Percentiles rank a stretch among this genome's conserved stretches.
Conservation (phyloP, 2,329 filamentous ascomycete genomes). For the Cladosporium sp. region DNA sequence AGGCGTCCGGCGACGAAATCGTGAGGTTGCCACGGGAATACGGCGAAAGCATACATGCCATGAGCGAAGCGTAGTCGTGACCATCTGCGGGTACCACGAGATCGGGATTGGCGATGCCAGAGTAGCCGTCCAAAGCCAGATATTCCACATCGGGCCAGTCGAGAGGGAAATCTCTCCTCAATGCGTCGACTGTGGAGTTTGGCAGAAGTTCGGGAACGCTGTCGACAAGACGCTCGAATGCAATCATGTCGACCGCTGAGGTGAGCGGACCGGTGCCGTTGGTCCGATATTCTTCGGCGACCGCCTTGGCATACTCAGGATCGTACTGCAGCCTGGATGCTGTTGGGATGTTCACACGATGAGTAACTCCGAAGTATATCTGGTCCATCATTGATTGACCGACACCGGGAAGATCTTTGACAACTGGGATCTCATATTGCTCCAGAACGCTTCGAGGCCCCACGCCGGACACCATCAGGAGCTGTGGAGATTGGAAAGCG, state of each 20-base stretch:
- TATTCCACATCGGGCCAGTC: constrained; percentile 40
- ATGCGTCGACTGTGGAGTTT: constrained; percentile 19
- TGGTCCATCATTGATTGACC: constrained; percentile 32
- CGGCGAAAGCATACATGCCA: constrained; percentile 35
- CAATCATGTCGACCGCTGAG: constrained; percentile 1
- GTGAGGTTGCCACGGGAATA: constrained; percentile 39
- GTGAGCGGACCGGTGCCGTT: constrained; percentile 6
- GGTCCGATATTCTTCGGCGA: background rate
- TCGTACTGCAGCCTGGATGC: constrained; percentile 8
- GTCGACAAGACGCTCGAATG: constrained; percentile 8
- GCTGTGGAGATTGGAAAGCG: constrained; percentile 31
- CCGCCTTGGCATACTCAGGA: background rate
- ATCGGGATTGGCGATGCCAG: constrained; percentile 24
- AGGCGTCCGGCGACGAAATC: constrained; percentile 31
- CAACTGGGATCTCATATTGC: constrained; percentile 32
- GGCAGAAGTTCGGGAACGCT: constrained; percentile 18
- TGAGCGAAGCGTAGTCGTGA: constrained; percentile 37
- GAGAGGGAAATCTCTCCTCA: constrained; percentile 26
- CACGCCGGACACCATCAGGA: constrained; percentile 7
- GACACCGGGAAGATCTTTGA: constrained; percentile 32
- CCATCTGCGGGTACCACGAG: constrained; percentile 28
- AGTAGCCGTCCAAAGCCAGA: constrained; percentile 18
- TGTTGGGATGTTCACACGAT: constrained; percentile 3
- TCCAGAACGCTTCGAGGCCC: constrained; percentile 29
- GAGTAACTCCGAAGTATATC: constrained; percentile 26